Conservation (phyloP, 208 protist genomes). For the Herpetomonas tarakana region DNA sequence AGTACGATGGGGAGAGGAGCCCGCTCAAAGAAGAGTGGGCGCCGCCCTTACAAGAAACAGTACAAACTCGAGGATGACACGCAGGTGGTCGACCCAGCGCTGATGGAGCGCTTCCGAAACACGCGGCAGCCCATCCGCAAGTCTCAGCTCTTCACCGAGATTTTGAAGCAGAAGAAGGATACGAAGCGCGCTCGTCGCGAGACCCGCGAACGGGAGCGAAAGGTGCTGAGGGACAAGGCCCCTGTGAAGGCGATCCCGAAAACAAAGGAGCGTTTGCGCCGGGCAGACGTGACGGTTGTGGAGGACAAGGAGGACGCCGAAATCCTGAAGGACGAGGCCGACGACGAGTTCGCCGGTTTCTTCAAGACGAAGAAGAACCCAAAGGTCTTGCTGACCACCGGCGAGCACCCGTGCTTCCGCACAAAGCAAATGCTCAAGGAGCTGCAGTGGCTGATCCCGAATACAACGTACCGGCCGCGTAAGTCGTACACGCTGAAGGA, state of each 20-base stretch:
- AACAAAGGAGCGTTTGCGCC: slow-evolving; percentile 86
- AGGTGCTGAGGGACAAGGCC: slow-evolving; percentile 63
- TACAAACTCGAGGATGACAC: slow-evolving; percentile 41
- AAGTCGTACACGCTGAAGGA: slow-evolving; percentile 91
- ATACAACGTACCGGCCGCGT: slow-evolving; percentile 81
- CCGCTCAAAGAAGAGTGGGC: slow-evolving; percentile 61
- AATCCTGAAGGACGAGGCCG: slow-evolving; percentile 83
- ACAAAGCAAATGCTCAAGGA: slow-evolving; percentile 89
- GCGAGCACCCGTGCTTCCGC: slow-evolving; percentile 80
- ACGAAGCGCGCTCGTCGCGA: slow-evolving; percentile 83
- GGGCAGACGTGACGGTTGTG: slow-evolving; percentile 70
- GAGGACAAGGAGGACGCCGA: slow-evolving; percentile 71
- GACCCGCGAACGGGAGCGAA: slow-evolving; percentile 69
- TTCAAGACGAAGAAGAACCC: slow-evolving; percentile 70
- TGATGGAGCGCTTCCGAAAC: slow-evolving; percentile 81
- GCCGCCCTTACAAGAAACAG: slow-evolving; percentile 27
- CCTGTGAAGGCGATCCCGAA: slow-evolving; percentile 80
- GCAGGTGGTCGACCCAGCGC: slow-evolving; percentile 62
- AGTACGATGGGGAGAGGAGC: slow-evolving; percentile 82
- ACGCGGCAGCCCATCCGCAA: slow-evolving; percentile 83
- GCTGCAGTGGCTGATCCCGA: slow-evolving; percentile 86
- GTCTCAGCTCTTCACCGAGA: slow-evolving; percentile 81
- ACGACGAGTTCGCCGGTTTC: slow-evolving; percentile 88
- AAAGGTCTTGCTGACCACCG: slow-evolving; percentile 85
- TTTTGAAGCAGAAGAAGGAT: slow-evolving; percentile 88